These are phyloP conservation scores for Tolypocladium pustulatum DNA, from an alignment of 2,329 filamentous ascomycete species.

Conservation along the genomic window DNA sequence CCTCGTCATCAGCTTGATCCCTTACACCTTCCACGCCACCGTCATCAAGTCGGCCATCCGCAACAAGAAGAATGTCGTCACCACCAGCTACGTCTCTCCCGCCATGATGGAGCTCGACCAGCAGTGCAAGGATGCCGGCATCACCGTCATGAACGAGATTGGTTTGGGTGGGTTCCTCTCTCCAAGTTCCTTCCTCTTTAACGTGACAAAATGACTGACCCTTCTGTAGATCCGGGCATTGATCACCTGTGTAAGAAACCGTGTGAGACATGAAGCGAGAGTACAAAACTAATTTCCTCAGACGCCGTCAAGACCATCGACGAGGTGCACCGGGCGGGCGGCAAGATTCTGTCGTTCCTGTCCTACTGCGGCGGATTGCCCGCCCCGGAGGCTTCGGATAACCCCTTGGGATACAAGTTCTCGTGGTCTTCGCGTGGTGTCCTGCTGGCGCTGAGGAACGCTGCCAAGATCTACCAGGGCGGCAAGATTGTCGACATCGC, in stretches of 20 bases:
- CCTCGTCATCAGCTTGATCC: constrained; percentile 73
- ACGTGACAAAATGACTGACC: neutral
- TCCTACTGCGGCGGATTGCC: constrained; percentile 78
- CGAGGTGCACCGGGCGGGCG: constrained; percentile 76
- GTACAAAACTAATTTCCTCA: constrained; percentile 18
- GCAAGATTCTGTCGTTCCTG: constrained; percentile 74
- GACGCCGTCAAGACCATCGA: constrained; percentile 83
- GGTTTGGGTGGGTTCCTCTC: constrained; percentile 34
- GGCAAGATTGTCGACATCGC: constrained; percentile 61
- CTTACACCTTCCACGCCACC: constrained; percentile 78
- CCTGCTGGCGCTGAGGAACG: constrained; percentile 74
- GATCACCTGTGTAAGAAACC: constrained; percentile 44
- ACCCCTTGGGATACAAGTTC: constrained; percentile 87
- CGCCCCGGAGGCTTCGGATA: constrained; percentile 63
- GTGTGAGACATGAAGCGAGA: neutral
- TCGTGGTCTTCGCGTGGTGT: constrained; percentile 74
- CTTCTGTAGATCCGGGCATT: constrained; percentile 49
- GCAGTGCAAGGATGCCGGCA: constrained; percentile 77
- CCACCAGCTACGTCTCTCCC: constrained; percentile 85
- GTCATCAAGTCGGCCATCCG: constrained; percentile 92
- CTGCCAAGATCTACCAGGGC: constrained; percentile 73
- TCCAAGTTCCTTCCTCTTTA: too few relatives aligned
- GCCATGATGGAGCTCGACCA: constrained; percentile 85
- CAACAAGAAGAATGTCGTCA: constrained; percentile 92
- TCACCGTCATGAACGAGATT: constrained; percentile 97